Conservation (phyloP, 345 rosid genomes). For the Excoecaria cochinchinensis region DNA sequence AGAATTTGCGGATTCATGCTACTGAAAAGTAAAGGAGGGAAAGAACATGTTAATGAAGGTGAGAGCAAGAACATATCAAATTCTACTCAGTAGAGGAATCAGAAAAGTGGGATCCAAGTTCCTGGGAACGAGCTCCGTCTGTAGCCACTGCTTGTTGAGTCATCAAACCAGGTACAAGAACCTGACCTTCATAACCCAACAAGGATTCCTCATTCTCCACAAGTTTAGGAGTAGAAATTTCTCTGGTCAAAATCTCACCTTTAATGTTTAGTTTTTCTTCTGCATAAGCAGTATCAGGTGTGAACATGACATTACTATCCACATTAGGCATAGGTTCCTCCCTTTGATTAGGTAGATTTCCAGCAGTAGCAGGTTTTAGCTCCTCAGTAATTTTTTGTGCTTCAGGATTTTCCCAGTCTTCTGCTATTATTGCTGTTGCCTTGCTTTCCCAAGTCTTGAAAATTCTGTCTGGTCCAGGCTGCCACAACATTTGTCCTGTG, state of each 20-base stretch:
- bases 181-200: slow-evolving; percentile 12
- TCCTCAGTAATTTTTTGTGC: slow-evolving; percentile 25
- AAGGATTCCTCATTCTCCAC: neutral
- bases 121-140: slow-evolving; percentile 17
- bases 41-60: neutral
- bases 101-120: slow-evolving; percentile 14
- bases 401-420: slow-evolving; percentile 38
- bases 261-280: slow-evolving; percentile 11
- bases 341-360: neutral
- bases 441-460: slow-evolving; percentile 34
- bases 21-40: neutral
- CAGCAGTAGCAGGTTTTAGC: neutral
- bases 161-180: slow-evolving; percentile 23
- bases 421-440: slow-evolving; percentile 19
- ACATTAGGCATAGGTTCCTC: neutral
- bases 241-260: slow-evolving; percentile 5
- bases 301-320: neutral
- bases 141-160: neutral
- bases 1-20: neutral
- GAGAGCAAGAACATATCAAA: neutral
- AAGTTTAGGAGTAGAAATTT: neutral
- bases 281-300: slow-evolving; percentile 2
- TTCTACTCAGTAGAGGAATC: slow-evolving; percentile 14
- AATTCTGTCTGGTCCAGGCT: slow-evolving; percentile 35
- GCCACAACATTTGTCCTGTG: slow-evolving; percentile 33